A percentile compares a stretch with the other conserved stretches of the same genome.
phyloP scores from a whole-genome alignment of 2,329 filamentous ascomycete genomes.

The Teratosphaeria zuluensis region DNA sequence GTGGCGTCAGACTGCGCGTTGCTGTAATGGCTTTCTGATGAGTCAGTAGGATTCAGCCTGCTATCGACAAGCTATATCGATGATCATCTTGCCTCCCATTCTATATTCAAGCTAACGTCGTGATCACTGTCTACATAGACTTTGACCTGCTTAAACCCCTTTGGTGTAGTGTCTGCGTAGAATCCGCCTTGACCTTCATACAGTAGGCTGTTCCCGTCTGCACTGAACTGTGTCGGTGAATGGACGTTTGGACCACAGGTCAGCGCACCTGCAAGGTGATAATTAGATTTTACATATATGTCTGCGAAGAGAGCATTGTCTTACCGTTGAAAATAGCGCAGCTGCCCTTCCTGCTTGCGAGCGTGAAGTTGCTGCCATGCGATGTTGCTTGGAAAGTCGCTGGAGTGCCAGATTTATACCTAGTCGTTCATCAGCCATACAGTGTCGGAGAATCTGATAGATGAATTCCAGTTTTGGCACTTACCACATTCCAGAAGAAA shows the following conservation, averaged over 20 bases:
- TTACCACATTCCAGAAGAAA: not conserved
- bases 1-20: too few relatives aligned
- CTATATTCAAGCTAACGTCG: slow-evolving; percentile 24
- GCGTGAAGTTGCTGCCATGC: slow-evolving; percentile 41
- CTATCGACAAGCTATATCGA: not conserved
- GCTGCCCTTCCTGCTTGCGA: slow-evolving; percentile 48
- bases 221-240: slow-evolving; percentile 33
- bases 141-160: slow-evolving; percentile 34
- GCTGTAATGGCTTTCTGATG: too few relatives aligned
- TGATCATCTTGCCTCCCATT: slow-evolving; percentile 24
- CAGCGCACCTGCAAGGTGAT: slow-evolving; percentile 29
- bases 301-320: not conserved
- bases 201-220: slow-evolving; percentile 26
- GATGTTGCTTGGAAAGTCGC: slow-evolving; percentile 20
- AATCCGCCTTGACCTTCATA: slow-evolving; percentile 31
- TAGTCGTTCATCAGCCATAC: not conserved
- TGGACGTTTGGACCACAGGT: slow-evolving; percentile 44
- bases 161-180: slow-evolving; percentile 35
- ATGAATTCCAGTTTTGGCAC: not conserved
- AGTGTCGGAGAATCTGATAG: too few relatives aligned
- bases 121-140: slow-evolving; percentile 28
- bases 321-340: slow-evolving; percentile 44
- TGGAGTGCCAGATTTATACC: not conserved
- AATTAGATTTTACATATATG: not conserved
- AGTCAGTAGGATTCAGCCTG: not conserved